Evolutionary conservation across 176 grass and related monocot species (phyloP), one percentile per base, ranked within the genome.

Genomic region (Melocanna baccifera): DNA sequence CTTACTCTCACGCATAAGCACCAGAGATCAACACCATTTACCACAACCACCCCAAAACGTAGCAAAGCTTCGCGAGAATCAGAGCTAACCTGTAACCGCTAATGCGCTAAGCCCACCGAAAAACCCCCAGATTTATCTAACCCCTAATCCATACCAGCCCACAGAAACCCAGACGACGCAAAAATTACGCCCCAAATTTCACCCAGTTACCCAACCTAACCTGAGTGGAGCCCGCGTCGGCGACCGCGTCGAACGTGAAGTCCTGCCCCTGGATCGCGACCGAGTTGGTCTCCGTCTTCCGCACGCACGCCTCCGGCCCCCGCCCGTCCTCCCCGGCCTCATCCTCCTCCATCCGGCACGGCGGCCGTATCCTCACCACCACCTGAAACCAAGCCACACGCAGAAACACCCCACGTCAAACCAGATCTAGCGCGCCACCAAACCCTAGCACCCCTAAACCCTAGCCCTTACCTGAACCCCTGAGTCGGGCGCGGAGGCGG

Each of bases 191-290:
- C 67, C 57, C 51, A 68, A 83, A 29, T 76, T 48, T n/a, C 39
- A 61, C 39, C 15, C 12, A 50, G 14, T 50, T 4, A 50, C 47
- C 29, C 61, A 77, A 29, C 1, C 71, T 62, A 42, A 97, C 94
- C 90, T 97, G 94, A 22, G 85, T 83, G 58, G 92, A 94, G 23
- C 22, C 39, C 34, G 83, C 79, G 22, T 97, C 94, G 13, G 94
- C 87, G 28, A 97, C 87, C 1, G 94, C 92, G 58, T 97, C 94
- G 45, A 97, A 97, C 4, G 94, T 97, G 83, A 94, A 97, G 74
- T 86, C 90, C 81, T 90, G 94, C 14, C 92, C 94, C 32, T 83
- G 81, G 83, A 94, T 88, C 42, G 90, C 88, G 61, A 97, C 67
- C 12, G 92, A 92, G 86, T 87, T 91, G 77, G 20, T 61, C 22